Conservation (phyloP, 164 flowering plant species). For the Paratinospora sagittata region DNA sequence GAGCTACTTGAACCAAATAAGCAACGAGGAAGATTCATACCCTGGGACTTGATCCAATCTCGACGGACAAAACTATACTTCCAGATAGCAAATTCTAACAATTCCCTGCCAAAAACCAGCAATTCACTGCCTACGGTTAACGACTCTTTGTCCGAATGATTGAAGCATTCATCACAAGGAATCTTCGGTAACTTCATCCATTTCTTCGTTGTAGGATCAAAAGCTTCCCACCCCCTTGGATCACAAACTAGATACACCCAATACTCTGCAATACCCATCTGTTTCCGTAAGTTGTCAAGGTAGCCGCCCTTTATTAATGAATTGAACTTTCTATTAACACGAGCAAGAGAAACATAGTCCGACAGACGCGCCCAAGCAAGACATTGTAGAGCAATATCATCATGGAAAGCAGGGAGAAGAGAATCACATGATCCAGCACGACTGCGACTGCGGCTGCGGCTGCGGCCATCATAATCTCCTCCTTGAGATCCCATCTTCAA, state of each 20-base stretch:
- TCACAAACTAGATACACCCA: conserved; percentile 62
- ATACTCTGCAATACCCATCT: conserved; percentile 42
- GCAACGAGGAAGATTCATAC: conserved; percentile 58
- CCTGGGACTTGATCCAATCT: conserved; percentile 42
- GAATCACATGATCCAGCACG: conserved; percentile 33
- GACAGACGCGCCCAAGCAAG: conserved; percentile 46
- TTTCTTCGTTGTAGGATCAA: conserved; percentile 37
- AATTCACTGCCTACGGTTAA: conserved; percentile 60
- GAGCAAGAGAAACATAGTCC: conserved; percentile 44
- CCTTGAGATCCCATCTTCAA: conserved; percentile 15
- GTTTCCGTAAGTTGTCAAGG: conserved; percentile 41
- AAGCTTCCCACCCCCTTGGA: conserved; percentile 58
- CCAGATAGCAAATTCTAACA: conserved; percentile 51
- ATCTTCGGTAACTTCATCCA: conserved; percentile 58
- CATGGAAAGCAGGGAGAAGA: conserved; percentile 51
- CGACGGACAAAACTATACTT: conserved; percentile 35
- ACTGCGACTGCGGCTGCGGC: neutral
- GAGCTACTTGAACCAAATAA: conserved; percentile 55
- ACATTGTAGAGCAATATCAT: conserved; percentile 48
- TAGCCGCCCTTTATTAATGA: conserved; percentile 38
- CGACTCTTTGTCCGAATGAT: conserved; percentile 63
- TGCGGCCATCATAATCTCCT: conserved; percentile 37
- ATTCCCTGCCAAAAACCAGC: conserved; percentile 58
- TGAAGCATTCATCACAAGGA: conserved; percentile 63
- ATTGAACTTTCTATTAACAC: conserved; percentile 39